Evolutionary conservation across 805 yeast species (phyloP).

Genomic region (Metschnikowia rubicola): DNA sequence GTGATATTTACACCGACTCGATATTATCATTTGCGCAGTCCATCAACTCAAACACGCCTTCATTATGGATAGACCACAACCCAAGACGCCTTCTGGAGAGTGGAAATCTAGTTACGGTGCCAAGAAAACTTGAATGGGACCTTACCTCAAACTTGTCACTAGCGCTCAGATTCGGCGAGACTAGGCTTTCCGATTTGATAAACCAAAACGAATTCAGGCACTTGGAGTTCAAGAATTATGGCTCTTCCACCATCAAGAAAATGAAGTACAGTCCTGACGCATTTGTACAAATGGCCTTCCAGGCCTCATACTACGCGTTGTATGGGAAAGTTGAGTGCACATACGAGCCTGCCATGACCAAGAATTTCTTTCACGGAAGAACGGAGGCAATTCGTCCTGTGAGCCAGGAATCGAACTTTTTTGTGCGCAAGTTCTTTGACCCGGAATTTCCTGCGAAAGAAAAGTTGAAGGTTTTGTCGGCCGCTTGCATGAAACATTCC

Average conservation of each 20-base stretch:
- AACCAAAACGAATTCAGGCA: slow-evolving; percentile 86
- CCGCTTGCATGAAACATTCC: slow-evolving; percentile 71
- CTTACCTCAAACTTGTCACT: slow-evolving; percentile 71
- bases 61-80: slow-evolving; percentile 51
- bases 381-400: slow-evolving; percentile 91
- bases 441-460: slow-evolving; percentile 51
- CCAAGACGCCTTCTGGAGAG: slow-evolving; percentile 27
- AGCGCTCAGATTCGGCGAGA: slow-evolving; percentile 85
- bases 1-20: slow-evolving; percentile 89
- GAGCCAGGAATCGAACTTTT: slow-evolving; percentile 70
- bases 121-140: slow-evolving; percentile 87
- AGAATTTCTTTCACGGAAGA: slow-evolving; percentile 80
- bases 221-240: slow-evolving; percentile 68
- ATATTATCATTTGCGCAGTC: slow-evolving; percentile 81
- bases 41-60: slow-evolving; percentile 72
- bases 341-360: slow-evolving; percentile 96
- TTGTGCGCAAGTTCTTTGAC: slow-evolving; percentile 83
- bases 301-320: slow-evolving; percentile 85
- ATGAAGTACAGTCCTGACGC: slow-evolving; percentile 94
- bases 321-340: slow-evolving; percentile 93
- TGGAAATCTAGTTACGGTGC: slow-evolving; percentile 52
- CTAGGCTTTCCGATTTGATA: slow-evolving; percentile 80
- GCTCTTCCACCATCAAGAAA: slow-evolving; percentile 72
- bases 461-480: slow-evolving; percentile 56
- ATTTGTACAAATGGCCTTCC: slow-evolving; percentile 89